phyloP scores from a whole-genome alignment of 2,329 filamentous ascomycete genomes.

The Cladosporium sp. region DNA sequence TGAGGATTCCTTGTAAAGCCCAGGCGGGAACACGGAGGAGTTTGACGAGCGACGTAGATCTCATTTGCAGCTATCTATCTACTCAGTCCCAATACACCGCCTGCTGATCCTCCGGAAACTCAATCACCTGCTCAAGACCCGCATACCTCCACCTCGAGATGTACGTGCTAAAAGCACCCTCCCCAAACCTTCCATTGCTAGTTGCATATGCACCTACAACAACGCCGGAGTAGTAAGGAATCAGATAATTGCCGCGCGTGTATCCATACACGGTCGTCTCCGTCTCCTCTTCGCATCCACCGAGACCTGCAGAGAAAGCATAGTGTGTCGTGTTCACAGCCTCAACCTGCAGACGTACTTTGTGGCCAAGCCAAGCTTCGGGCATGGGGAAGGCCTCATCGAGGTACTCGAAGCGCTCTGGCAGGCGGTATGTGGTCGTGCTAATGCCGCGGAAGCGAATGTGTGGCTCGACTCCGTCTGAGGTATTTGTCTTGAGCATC shows the following conservation, averaged over 20 bases:
- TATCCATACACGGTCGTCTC: conserved; percentile 13
- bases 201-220: conserved; percentile 15
- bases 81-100: conserved; percentile 1
- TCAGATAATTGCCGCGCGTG: conserved; percentile 11
- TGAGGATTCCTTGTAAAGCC: too few relatives aligned
- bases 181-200: conserved; percentile 14
- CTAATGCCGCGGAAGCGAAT: conserved; percentile 43
- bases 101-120: conserved; percentile 7
- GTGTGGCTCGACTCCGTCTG: conserved; percentile 28
- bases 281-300: conserved; percentile 11
- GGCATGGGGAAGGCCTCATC: conserved; percentile 35
- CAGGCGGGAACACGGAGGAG: too few relatives aligned
- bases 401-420: conserved; percentile 14
- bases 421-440: conserved; percentile 18
- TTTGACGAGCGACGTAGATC: too few relatives aligned
- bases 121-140: conserved; percentile 5
- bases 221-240: conserved; percentile 13
- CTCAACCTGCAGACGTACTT: conserved; percentile 40
- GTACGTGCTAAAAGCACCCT: conserved; percentile 11
- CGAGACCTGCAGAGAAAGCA: conserved; percentile 26
- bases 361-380: conserved; percentile 28
- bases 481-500: conserved; percentile 13
- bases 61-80: neutral
- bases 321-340: conserved; percentile 47
- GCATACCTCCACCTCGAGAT: conserved; percentile 11